Conservation (phyloP, 768 basidiomycete species). For the Phlegmacium glaucopus region DNA sequence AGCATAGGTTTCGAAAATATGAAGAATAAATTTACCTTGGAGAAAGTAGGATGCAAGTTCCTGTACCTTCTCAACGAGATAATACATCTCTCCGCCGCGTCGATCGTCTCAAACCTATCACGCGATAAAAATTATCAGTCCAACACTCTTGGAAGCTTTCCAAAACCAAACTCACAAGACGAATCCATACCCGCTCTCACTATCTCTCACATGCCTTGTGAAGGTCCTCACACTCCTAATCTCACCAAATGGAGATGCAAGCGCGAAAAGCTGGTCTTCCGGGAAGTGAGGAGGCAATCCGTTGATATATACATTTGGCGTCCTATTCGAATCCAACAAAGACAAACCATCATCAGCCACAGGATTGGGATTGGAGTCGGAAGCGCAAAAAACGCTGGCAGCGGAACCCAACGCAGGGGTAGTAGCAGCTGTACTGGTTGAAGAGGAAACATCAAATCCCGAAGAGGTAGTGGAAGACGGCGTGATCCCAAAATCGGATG, state of each 20-base stretch:
- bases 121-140: not conserved
- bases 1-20: conserved; percentile 1
- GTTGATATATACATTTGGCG: conserved; percentile 87
- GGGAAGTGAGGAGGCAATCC: conserved; percentile 81
- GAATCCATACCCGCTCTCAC: conserved; percentile 72
- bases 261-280: conserved; percentile 72
- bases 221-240: conserved; percentile 81
- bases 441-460: conserved; percentile 1
- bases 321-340: conserved; percentile 29
- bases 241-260: conserved; percentile 68
- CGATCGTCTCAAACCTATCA: conserved; percentile 60
- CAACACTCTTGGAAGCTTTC: too few species aligned
- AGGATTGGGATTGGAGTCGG: conserved; percentile 7
- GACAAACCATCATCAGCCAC: conserved; percentile 11
- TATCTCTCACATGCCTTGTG: conserved; percentile 77
- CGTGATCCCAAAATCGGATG: not conserved
- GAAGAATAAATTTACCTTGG: conserved; percentile 51
- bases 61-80: conserved; percentile 63
- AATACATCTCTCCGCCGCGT: conserved; percentile 74
- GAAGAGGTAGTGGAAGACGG: not conserved
- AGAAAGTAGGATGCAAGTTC: conserved; percentile 83
- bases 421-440: not conserved
- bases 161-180: conserved; percentile 56
- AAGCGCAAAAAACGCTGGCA: not conserved
- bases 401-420: not conserved